These are phyloP conservation scores for Pisolithus orientalis DNA, from an alignment of 768 basidiomycete genomes.

Conservation along the genomic window DNA sequence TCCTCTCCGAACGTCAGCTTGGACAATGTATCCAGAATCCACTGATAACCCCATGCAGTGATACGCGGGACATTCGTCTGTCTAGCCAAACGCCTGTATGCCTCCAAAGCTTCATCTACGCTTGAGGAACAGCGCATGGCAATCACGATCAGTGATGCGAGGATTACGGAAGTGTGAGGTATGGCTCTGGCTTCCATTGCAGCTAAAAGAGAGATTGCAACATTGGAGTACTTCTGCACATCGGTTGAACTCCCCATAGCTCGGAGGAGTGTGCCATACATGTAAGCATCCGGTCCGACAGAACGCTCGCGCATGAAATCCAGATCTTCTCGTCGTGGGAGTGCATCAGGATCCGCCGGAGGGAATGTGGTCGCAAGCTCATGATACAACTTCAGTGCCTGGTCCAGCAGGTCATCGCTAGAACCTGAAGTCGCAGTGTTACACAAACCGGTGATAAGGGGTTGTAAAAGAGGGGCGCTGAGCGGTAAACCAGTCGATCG, in stretches of 20 bases:
- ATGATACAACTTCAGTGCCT: slow-evolving; percentile 47
- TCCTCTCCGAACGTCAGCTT: slow-evolving; percentile 44
- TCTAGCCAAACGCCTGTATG: slow-evolving; percentile 44
- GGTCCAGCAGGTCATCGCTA: slow-evolving; percentile 41
- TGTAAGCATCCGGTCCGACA: slow-evolving; percentile 40
- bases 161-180: slow-evolving; percentile 36
- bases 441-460: slow-evolving; percentile 48
- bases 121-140: slow-evolving; percentile 57
- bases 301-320: slow-evolving; percentile 29
- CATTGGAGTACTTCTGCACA: slow-evolving; percentile 40
- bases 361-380: slow-evolving; percentile 37
- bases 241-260: slow-evolving; percentile 41
- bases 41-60: slow-evolving; percentile 52
- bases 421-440: slow-evolving; percentile 28
- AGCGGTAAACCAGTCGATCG: slow-evolving; percentile 38
- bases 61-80: slow-evolving; percentile 28
- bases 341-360: slow-evolving; percentile 10
- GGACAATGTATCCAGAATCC: slow-evolving; percentile 61
- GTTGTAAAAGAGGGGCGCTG: slow-evolving; percentile 46
- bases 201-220: slow-evolving; percentile 46
- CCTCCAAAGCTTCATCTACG: slow-evolving; percentile 54
- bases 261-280: slow-evolving; percentile 51
- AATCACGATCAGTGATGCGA: slow-evolving; percentile 50
- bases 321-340: slow-evolving; percentile 1
- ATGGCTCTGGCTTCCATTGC: slow-evolving; percentile 60